phyloP scores from a whole-genome alignment of 2,329 filamentous ascomycete genomes.

The Aspergillus viridinutans region DNA sequence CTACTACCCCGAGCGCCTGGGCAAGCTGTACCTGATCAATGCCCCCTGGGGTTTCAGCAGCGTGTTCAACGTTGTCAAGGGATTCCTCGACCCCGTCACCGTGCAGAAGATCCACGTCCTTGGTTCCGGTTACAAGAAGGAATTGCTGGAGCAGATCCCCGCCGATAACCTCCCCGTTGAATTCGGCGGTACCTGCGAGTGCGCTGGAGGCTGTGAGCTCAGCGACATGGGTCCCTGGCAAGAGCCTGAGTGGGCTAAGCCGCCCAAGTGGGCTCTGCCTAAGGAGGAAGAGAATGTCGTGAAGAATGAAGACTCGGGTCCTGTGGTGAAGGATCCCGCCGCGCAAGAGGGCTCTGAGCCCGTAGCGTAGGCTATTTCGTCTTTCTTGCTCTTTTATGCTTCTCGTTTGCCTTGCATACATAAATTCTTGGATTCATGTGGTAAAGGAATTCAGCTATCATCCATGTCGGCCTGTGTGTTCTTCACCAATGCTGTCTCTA shows the following conservation, averaged over 20 bases:
- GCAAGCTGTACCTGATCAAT: conserved; percentile 97
- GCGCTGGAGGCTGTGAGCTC: conserved; percentile 74
- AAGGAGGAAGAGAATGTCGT: conserved; percentile 24
- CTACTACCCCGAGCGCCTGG: conserved; percentile 97
- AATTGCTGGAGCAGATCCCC: conserved; percentile 79
- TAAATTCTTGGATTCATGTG: not conserved
- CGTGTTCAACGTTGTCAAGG: conserved; percentile 82
- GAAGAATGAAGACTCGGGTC: conserved; percentile 23
- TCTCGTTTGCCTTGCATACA: not conserved
- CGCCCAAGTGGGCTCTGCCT: conserved; percentile 40
- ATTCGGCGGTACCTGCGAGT: conserved; percentile 81
- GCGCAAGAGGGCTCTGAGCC: conserved; percentile 23
- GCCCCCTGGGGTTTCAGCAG: conserved; percentile 90
- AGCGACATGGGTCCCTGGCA: conserved; percentile 89
- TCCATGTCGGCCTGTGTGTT: not conserved
- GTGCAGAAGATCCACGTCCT: conserved; percentile 94
- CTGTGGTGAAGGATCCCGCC: conserved; percentile 26
- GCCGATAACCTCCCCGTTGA: conserved; percentile 82
- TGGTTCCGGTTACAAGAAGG: conserved; percentile 73
- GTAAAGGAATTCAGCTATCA: not conserved
- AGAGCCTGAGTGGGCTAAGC: conserved; percentile 42
- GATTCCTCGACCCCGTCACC: conserved; percentile 94
- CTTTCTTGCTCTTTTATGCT: conserved; percentile 1
- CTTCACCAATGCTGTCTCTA: not conserved
- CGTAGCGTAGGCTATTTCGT: conserved; percentile 24